These are phyloP conservation scores for Amphichorda felina DNA, from an alignment of 2,329 filamentous ascomycete genomes.

Conservation along the genomic window DNA sequence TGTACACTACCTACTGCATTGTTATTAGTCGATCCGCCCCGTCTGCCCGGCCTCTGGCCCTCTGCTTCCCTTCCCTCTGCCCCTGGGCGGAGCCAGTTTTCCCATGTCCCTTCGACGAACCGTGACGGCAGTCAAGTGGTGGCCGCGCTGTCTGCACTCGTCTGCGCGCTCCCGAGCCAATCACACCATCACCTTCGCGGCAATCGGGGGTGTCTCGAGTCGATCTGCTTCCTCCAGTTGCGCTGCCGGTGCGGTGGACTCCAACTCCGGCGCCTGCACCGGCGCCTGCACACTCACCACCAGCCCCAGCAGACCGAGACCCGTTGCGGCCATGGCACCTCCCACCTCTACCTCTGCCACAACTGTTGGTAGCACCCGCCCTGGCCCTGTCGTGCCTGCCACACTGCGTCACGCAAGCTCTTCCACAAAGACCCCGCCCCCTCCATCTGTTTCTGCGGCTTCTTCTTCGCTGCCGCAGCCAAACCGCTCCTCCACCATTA, in stretches of 20 bases:
- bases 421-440: conserved; percentile 4
- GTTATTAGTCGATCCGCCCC: background rate
- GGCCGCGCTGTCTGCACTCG: conserved; percentile 2
- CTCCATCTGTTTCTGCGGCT: conserved; percentile 2
- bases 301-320: no score
- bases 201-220: background rate
- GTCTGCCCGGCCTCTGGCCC: background rate
- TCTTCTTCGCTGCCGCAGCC: conserved; percentile 5
- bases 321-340: no score
- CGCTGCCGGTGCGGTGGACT: no score
- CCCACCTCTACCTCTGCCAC: no score
- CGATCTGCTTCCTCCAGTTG: background rate
- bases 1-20: background rate
- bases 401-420: conserved; percentile 2
- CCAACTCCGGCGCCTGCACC: background rate
- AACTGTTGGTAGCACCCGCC: no score
- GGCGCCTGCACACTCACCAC: no score
- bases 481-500: conserved; percentile 7
- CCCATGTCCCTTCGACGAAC: conserved; percentile 3
- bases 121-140: conserved; percentile 2
- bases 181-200: background rate
- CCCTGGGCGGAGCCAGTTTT: background rate
- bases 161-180: background rate
- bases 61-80: background rate
- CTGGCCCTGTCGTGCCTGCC: background rate